These are phyloP conservation scores for Penicillium verrucosum DNA, from an alignment of 2,329 filamentous ascomycete genomes.

Conservation along the genomic window DNA sequence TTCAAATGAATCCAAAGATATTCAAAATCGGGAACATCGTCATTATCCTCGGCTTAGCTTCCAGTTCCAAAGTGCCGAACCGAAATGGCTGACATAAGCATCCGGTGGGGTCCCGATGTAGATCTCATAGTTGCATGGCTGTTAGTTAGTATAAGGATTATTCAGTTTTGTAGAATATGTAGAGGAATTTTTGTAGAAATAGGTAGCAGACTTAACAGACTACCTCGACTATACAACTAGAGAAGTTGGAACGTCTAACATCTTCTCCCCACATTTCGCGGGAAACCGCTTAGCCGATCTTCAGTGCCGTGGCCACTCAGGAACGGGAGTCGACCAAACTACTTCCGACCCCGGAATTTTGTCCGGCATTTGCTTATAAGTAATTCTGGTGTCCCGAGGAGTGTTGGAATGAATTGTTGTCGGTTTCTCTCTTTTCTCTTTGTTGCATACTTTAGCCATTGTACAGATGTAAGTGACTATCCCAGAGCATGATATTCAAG, in stretches of 20 bases:
- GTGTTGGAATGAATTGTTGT: constrained; percentile 1
- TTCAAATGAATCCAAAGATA: not conserved
- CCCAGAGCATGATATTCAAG: not conserved
- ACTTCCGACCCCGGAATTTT: constrained; percentile 32
- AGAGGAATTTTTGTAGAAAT: not conserved
- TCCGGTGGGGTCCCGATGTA: not conserved
- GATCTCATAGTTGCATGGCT: not conserved
- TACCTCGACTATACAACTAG: not conserved
- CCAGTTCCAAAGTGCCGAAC: not conserved
- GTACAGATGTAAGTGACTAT: not conserved
- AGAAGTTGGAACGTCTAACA: not conserved
- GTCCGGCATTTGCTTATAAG: constrained; percentile 43
- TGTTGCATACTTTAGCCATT: not conserved
- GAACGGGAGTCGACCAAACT: constrained; percentile 21
- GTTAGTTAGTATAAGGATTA: too few species aligned
- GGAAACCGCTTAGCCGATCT: constrained; percentile 40
- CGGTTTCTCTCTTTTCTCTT: constrained; percentile 1
- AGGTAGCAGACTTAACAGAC: not conserved
- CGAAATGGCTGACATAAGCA: constrained; percentile 2
- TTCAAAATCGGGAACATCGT: not conserved
- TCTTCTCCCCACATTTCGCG: constrained; percentile 26
- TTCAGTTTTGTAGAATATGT: not conserved
- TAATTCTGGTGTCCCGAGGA: constrained; percentile 13
- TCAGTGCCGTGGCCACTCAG: constrained; percentile 26
- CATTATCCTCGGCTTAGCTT: not conserved